Percentiles rank a stretch among this genome's conserved stretches.
These are phyloP conservation scores for Kodamaea hsintzibuensis DNA, from an alignment of 805 yeast genomes.

Conservation along the genomic window DNA sequence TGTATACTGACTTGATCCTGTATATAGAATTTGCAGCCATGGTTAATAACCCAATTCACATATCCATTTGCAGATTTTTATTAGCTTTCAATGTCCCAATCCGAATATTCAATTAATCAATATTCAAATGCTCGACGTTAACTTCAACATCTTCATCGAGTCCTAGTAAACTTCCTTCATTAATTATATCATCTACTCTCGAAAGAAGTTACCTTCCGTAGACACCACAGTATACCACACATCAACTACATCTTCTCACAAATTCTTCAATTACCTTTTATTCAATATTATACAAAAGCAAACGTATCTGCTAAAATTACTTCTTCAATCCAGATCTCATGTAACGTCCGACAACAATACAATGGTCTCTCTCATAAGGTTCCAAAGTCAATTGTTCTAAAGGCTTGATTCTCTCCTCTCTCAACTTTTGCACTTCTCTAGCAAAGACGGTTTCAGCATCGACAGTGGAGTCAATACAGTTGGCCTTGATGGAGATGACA, in stretches of 20 bases:
- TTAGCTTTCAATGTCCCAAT: no score
- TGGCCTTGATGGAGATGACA: constrained; percentile 97
- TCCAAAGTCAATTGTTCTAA: constrained; percentile 97
- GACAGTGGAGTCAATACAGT: constrained; percentile 99
- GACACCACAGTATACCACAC: no score
- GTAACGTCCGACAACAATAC: constrained; percentile 97
- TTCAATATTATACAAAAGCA: constrained; percentile 3
- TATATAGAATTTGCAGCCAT: background rate
- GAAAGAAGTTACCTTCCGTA: no score
- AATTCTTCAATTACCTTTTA: background rate
- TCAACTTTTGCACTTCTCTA: constrained; percentile 97
- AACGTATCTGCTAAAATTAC: constrained; percentile 19
- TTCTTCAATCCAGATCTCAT: constrained; percentile 79
- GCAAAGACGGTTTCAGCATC: constrained; percentile 99
- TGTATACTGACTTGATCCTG: no score
- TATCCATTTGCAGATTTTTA: no score
- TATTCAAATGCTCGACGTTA: no score
- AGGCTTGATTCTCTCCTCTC: constrained; percentile 99
- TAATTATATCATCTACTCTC: no score
- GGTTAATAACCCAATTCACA: background rate
- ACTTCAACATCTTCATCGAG: no score
- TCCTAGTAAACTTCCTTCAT: no score
- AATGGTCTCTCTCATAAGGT: constrained; percentile 99
- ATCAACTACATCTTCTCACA: background rate
- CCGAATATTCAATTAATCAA: no score